Evolutionary conservation across 1,284 basidiomycete species (phyloP).

Genomic region (Tremellales sp.): DNA sequence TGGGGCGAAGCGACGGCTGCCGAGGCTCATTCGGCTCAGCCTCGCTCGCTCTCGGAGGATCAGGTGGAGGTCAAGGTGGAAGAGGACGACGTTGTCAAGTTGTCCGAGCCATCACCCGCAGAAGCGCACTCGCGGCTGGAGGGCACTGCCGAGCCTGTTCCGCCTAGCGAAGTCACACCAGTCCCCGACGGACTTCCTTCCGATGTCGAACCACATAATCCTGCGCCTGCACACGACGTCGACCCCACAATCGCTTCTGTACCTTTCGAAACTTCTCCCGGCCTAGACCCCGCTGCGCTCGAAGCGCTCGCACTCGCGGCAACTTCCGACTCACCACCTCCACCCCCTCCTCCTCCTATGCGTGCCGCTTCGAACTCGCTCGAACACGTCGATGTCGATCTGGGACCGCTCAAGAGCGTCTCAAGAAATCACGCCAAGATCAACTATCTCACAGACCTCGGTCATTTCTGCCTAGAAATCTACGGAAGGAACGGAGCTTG

Average conservation of each 20-base stretch:
- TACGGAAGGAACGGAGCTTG: conserved; percentile 94
- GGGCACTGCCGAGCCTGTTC: too few species aligned
- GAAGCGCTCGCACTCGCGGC: not conserved
- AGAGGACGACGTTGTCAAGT: conserved; percentile 6
- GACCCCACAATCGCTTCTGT: too few species aligned
- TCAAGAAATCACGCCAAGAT: conserved; percentile 94
- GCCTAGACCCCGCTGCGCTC: not conserved
- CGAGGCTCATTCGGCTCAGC: too few species aligned
- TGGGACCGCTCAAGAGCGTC: conserved; percentile 94
- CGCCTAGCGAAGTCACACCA: not conserved
- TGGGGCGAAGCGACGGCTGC: too few species aligned
- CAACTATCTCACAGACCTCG: conserved; percentile 57
- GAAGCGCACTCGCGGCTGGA: too few species aligned
- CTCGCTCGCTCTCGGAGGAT: conserved; percentile 2
- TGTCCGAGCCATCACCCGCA: conserved; percentile 9
- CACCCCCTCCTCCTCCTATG: conserved; percentile 38
- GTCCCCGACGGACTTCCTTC: too few species aligned
- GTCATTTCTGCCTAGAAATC: conserved; percentile 87
- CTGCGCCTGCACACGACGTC: too few species aligned
- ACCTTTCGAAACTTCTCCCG: too few species aligned
- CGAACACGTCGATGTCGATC: conserved; percentile 82
- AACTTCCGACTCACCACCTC: conserved; percentile 2
- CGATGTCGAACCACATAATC: too few species aligned
- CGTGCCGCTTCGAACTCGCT: conserved; percentile 28
- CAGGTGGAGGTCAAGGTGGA: conserved; percentile 6